Evolutionary conservation across 352 stramenopile species (phyloP).

Genomic region (Phytophthora multivora): DNA sequence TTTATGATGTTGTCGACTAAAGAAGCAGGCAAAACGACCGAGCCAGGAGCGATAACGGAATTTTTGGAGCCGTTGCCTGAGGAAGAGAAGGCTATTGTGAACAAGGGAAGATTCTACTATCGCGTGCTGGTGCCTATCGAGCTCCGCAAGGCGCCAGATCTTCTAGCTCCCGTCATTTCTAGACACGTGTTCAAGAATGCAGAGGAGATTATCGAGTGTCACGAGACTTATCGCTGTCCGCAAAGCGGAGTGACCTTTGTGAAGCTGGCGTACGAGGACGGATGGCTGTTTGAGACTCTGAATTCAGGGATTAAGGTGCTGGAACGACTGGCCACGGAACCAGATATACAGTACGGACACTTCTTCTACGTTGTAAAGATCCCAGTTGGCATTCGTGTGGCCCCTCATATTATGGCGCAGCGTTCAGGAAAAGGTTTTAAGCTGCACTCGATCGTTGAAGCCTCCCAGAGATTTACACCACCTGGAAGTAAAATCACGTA

Average conservation of each 20-base stretch:
- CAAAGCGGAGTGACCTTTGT: constrained; percentile 78
- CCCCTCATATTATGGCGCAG: constrained; percentile 84
- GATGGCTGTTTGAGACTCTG: constrained; percentile 82
- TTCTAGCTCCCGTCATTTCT: constrained; percentile 74
- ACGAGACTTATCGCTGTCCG: constrained; percentile 67
- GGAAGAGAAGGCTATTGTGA: constrained; percentile 41
- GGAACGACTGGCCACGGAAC: constrained; percentile 64
- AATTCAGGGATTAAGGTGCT: constrained; percentile 84
- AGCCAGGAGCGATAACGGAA: constrained; percentile 12
- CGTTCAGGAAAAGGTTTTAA: constrained; percentile 81
- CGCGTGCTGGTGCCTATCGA: constrained; percentile 82
- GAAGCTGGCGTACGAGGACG: constrained; percentile 83
- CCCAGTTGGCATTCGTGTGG: constrained; percentile 80
- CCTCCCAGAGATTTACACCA: constrained; percentile 80
- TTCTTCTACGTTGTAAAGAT: constrained; percentile 89
- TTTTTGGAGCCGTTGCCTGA: constrained; percentile 50
- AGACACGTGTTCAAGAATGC: constrained; percentile 77
- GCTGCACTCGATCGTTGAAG: constrained; percentile 84
- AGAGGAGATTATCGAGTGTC: constrained; percentile 83
- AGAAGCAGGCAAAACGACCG: constrained; percentile 32
- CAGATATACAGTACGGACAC: constrained; percentile 69
- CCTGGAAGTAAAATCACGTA: constrained; percentile 86
- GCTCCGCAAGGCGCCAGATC: constrained; percentile 66
- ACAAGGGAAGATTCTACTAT: constrained; percentile 67
- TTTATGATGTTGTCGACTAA: constrained; percentile 73